Evolutionary conservation across 345 rosid genomes (phyloP), one percentile per base, ranked within the genome.

Genomic region (Eucalyptus coolabah): DNA sequence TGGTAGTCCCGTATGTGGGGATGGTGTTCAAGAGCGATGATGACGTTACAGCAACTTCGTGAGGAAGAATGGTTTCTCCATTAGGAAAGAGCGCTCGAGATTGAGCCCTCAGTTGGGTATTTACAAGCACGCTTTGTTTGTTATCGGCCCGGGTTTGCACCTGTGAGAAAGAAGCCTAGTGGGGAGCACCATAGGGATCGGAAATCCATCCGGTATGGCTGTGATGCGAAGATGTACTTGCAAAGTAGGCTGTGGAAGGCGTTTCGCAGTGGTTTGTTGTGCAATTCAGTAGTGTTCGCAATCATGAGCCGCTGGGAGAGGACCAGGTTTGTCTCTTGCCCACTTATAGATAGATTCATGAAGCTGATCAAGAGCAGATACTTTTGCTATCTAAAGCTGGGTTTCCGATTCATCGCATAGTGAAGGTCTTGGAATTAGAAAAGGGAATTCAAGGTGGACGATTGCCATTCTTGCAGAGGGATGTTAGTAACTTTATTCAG

Each of bases 321-420:
- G 98, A 97, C 87, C 98, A 98, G 91, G 99, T 98, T 28, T 93
- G 98, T 87, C 89, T 98, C 63, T 96, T 98, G 81, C 99, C 99
- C 8, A 97, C 99, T 3, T 97, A 98, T 90, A 91, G 99, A 32
- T 95, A 97, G 94, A 97, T 98, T 87, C 95, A 95, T 37, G 97
- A 95, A 91, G 92, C 95, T 50, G 99, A 98, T 92, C 99, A 96
- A 91, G 98, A 98, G 53, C 94, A 96, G 88, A 97, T 98, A 90
- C 95, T 98, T 60, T 91, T 98, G 91, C 93, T 98, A 23, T 97
- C 99, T 21, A 97, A 96, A 93, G 99, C 99, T 80, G 99, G 99
- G 13, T 98, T 96, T 90, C 98, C 99, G 0, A 95, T 98, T 44
- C 95, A 97, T 86, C 96, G 96, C 88, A 98, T 97, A 34, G 97